Conservation (phyloP, 495 filamentous ascomycete species). For the Geopyxis carbonaria region DNA sequence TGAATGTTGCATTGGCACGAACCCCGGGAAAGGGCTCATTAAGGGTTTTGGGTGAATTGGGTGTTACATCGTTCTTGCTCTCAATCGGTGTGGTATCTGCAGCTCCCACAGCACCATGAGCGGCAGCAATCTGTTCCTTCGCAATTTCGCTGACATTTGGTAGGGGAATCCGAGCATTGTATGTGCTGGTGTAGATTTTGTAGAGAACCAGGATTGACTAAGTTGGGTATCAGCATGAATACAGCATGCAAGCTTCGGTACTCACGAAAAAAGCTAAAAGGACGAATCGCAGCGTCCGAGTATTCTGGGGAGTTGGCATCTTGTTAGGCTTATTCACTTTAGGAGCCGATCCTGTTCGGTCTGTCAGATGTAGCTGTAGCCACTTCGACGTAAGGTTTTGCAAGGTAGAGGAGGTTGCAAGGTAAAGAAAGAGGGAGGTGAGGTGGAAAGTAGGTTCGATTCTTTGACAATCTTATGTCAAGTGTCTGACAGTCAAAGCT, state of each 20-base stretch:
- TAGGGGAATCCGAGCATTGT: slow-evolving; percentile 25
- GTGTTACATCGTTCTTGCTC: slow-evolving; percentile 2
- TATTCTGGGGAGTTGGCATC: slow-evolving; percentile 20
- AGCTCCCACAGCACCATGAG: no score
- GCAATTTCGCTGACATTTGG: slow-evolving; percentile 13
- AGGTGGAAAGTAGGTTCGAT: no score
- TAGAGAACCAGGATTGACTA: slow-evolving; percentile 23
- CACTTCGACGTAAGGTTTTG: no score
- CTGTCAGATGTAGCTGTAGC: no score
- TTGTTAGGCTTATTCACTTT: slow-evolving; percentile 8
- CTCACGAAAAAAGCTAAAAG: slow-evolving; percentile 67
- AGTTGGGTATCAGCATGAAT: not conserved
- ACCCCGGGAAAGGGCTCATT: slow-evolving; percentile 37
- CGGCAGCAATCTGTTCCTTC: slow-evolving; percentile 7
- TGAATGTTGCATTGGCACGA: slow-evolving; percentile 89
- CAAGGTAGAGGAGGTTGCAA: no score
- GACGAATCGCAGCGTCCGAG: slow-evolving; percentile 57
- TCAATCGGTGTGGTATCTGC: no score
- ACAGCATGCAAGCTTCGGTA: not conserved
- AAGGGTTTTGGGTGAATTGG: slow-evolving; percentile 26
- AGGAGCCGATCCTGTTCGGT: no score
- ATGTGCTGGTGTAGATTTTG: slow-evolving; percentile 23
- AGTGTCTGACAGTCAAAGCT: no score
- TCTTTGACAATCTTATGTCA: no score
- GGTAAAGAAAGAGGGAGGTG: no score